phyloP scores from a whole-genome alignment of 441 rosid species.

The Brassica hybrid region DNA sequence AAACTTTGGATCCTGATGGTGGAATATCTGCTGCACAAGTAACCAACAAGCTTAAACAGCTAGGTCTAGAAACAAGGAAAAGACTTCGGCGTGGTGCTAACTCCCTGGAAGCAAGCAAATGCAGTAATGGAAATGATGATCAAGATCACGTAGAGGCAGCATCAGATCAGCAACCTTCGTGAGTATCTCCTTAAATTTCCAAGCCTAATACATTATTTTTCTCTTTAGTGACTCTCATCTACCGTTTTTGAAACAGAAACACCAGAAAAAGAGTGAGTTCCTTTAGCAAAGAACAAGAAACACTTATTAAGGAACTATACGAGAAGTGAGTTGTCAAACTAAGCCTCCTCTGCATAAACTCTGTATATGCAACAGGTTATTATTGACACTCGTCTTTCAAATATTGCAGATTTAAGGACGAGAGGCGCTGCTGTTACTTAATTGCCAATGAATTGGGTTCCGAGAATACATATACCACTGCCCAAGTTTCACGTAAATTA shows the following conservation, averaged over 20 bases:
- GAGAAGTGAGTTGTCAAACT: conserved; percentile 66
- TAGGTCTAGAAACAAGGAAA: conserved; percentile 72
- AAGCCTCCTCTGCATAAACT: conserved; percentile 10
- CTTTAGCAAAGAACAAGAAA: conserved; percentile 81
- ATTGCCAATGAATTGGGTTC: conserved; percentile 81
- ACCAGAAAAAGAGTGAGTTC: conserved; percentile 74
- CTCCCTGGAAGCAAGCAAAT: conserved; percentile 35
- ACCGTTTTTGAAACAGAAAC: conserved; percentile 57
- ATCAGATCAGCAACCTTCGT: conserved; percentile 57
- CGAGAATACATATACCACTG: conserved; percentile 64
- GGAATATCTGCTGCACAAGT: conserved; percentile 84
- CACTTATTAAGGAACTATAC: conserved; percentile 67
- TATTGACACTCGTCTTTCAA: background rate
- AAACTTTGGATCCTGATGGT: conserved; percentile 74
- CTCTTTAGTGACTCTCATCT: conserved; percentile 26
- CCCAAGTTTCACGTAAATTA: conserved; percentile 81
- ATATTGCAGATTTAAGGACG: conserved; percentile 72
- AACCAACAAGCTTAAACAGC: conserved; percentile 88
- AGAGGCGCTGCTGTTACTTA: conserved; percentile 77
- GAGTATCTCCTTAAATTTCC: conserved; percentile 44
- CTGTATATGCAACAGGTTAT: conserved; percentile 4
- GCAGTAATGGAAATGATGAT: conserved; percentile 45
- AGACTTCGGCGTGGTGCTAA: conserved; percentile 47
- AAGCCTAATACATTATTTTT: conserved; percentile 21
- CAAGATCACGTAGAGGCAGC: conserved; percentile 48